Evolutionary conservation across 371 early-diverging fungal species (phyloP).

Genomic region (Mortierella sp.): DNA sequence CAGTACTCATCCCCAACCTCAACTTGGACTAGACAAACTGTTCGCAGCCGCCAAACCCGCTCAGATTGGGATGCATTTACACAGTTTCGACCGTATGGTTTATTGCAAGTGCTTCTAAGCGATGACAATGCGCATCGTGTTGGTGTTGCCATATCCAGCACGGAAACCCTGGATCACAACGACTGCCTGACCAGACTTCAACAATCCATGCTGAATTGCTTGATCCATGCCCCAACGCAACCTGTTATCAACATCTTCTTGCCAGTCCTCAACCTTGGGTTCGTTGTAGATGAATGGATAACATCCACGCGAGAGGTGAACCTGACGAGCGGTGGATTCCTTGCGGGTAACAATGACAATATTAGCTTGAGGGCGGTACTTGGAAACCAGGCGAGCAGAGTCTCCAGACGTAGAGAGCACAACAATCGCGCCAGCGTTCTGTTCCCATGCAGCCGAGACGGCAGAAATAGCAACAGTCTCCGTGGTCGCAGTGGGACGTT

Average conservation of each 20-base stretch:
- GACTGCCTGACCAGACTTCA: constrained; percentile 75
- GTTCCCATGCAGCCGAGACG: constrained; percentile 89
- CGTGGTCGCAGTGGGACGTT: constrained; percentile 81
- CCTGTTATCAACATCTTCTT: constrained; percentile 85
- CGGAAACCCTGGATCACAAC: constrained; percentile 84
- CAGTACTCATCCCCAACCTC: too few relatives aligned
- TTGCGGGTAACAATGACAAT: constrained; percentile 92
- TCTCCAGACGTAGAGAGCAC: constrained; percentile 83
- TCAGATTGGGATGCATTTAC: too few relatives aligned
- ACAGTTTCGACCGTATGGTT: too few relatives aligned
- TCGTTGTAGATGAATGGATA: constrained; percentile 88
- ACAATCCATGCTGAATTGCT: constrained; percentile 64
- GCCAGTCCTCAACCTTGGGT: constrained; percentile 74
- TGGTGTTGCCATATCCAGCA: constrained; percentile 82
- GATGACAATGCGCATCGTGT: constrained; percentile 82
- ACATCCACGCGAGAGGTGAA: constrained; percentile 90
- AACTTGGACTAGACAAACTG: too few relatives aligned
- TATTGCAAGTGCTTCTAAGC: too few relatives aligned
- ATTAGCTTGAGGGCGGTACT: constrained; percentile 94
- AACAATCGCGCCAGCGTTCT: constrained; percentile 88
- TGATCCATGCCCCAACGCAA: constrained; percentile 78
- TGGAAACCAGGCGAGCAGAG: constrained; percentile 92
- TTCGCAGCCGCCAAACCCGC: too few relatives aligned
- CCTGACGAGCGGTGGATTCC: constrained; percentile 86
- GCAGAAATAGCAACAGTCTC: constrained; percentile 96